Percentiles rank a stretch among this genome's conserved stretches.
Conservation (phyloP, 441 rosid species). For the Gossypium schwendimanii region DNA sequence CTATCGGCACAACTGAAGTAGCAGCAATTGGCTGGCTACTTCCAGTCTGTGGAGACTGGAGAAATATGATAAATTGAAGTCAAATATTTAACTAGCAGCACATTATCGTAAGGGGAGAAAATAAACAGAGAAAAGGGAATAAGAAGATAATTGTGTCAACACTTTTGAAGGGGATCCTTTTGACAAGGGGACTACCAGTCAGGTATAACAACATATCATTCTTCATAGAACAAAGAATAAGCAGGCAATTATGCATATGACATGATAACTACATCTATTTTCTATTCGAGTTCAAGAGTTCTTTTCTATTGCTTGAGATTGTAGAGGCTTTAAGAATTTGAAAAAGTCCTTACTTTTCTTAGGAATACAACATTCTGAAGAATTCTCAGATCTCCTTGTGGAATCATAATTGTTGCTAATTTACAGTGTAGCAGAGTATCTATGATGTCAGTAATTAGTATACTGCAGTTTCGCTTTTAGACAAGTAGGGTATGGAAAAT, state of each 20-base stretch:
- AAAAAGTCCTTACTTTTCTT: background rate
- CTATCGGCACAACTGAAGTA: conserved; percentile 24
- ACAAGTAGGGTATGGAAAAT: background rate
- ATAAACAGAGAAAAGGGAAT: background rate
- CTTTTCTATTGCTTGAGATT: background rate
- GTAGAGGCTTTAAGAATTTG: conserved; percentile 1
- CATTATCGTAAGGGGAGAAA: background rate
- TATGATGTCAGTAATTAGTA: background rate
- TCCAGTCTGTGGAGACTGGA: conserved; percentile 29
- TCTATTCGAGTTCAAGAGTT: background rate
- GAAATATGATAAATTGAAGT: conserved; percentile 4
- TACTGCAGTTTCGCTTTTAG: background rate
- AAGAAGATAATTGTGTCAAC: background rate
- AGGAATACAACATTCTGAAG: background rate
- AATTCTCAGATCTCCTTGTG: background rate
- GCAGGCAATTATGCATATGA: background rate
- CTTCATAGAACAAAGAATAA: background rate
- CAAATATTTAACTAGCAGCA: background rate
- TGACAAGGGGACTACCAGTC: background rate
- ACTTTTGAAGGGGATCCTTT: background rate
- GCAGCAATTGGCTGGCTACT: conserved; percentile 25
- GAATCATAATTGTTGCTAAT: background rate
- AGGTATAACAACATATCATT: background rate
- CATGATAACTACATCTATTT: background rate
- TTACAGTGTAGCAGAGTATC: background rate